phyloP scores from a whole-genome alignment of 768 basidiomycete genomes.

The Tulasnella sp. region DNA sequence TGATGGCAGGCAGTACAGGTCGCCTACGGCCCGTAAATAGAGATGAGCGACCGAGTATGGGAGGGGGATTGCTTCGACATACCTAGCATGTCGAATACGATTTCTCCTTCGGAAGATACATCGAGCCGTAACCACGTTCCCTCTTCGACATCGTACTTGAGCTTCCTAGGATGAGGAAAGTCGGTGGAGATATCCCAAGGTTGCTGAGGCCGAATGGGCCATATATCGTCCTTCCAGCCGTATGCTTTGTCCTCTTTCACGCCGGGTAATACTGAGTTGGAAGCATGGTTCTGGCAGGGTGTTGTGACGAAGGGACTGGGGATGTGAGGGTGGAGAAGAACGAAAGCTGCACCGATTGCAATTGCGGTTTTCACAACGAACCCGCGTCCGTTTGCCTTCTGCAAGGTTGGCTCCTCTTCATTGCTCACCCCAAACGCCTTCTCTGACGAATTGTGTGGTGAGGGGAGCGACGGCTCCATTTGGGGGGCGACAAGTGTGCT shows the following conservation, averaged over 20 bases:
- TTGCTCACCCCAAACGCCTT: background rate
- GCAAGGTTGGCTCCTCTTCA: background rate
- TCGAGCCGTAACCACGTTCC: constrained; percentile 72
- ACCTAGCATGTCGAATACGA: constrained; percentile 28
- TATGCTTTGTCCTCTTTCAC: constrained; percentile 33
- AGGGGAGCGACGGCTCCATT: background rate
- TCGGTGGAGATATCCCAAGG: constrained; percentile 71
- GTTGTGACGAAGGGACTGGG: background rate
- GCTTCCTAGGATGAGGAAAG: constrained; percentile 55
- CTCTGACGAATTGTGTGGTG: background rate
- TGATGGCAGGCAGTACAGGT: constrained; percentile 61
- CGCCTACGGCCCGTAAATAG: constrained; percentile 30
- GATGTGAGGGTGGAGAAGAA: background rate
- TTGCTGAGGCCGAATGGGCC: constrained; percentile 44
- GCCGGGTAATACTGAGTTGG: background rate
- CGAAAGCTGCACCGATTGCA: background rate
- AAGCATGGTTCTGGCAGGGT: background rate
- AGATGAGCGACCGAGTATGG: background rate
- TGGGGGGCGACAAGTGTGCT: background rate
- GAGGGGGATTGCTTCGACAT: background rate
- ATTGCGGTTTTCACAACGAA: background rate
- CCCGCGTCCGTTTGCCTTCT: background rate
- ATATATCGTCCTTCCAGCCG: constrained; percentile 48
- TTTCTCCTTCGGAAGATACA: constrained; percentile 12
- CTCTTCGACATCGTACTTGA: constrained; percentile 61